Conservation (phyloP, 805 yeast species). For the Saccharomyces kudriavzevii region DNA sequence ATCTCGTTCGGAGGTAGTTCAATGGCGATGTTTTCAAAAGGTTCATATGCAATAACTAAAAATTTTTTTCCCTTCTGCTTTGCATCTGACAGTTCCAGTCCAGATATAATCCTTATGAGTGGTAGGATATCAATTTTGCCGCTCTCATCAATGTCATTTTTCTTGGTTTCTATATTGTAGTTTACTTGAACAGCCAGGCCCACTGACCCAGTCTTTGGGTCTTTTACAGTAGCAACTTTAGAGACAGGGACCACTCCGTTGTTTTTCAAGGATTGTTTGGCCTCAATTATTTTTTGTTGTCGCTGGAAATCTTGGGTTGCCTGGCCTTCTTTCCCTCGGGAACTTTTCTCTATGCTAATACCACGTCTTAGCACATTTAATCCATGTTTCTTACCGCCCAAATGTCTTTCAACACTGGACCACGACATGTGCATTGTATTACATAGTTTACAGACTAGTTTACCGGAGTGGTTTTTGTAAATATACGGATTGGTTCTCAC, state of each 20-base stretch:
- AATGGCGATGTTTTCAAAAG: constrained; percentile 74
- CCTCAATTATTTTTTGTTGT: not conserved
- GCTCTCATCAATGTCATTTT: constrained; percentile 24
- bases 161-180: constrained; percentile 37
- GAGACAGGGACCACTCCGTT: constrained; percentile 46
- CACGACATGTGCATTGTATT: constrained; percentile 74
- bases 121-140: constrained; percentile 36
- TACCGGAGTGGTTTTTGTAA: constrained; percentile 73
- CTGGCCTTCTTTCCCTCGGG: not conserved
- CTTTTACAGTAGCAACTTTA: constrained; percentile 59
- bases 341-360: constrained; percentile 11
- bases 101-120: constrained; percentile 62
- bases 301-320: not conserved
- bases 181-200: constrained; percentile 64
- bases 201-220: constrained; percentile 44
- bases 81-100: constrained; percentile 55
- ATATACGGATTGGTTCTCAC: constrained; percentile 54
- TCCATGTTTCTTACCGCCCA: constrained; percentile 79
- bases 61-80: constrained; percentile 45
- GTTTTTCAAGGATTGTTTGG: constrained; percentile 2
- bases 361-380: constrained; percentile 59
- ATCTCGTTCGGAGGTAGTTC: constrained; percentile 56
- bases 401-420: constrained; percentile 73
- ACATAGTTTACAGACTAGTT: constrained; percentile 78
- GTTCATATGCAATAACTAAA: constrained; percentile 77